Evolutionary conservation across 108 stramenopile genomes (phyloP).

Genomic region (Cyclotella atomus): DNA sequence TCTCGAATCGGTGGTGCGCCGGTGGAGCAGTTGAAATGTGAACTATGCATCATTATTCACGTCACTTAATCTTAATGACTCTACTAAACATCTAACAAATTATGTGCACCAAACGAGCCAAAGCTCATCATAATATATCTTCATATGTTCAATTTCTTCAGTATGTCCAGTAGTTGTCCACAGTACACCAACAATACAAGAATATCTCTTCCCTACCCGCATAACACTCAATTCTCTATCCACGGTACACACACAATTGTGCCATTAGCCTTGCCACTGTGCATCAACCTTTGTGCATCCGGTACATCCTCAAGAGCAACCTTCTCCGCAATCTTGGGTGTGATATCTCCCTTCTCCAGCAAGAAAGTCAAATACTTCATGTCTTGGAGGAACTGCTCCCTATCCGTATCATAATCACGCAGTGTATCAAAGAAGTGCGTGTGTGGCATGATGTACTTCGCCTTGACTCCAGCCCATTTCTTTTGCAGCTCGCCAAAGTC

Average conservation of each 20-base stretch:
- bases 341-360: conserved; percentile 55
- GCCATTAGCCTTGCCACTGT: conserved; percentile 57
- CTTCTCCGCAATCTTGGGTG: conserved; percentile 63
- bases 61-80: too few species aligned
- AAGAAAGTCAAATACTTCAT: conserved; percentile 61
- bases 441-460: conserved; percentile 56
- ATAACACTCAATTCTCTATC: conserved; percentile 37
- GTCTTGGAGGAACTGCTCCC: conserved; percentile 51
- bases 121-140: too few species aligned
- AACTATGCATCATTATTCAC: too few species aligned
- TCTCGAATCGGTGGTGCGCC: background rate
- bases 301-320: conserved; percentile 64
- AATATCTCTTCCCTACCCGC: background rate
- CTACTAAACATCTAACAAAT: too few species aligned
- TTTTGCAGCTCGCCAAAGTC: conserved; percentile 42
- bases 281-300: conserved; percentile 58
- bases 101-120: too few species aligned
- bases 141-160: background rate
- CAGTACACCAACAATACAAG: background rate
- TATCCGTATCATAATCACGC: conserved; percentile 46
- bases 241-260: conserved; percentile 75
- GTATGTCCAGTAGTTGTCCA: background rate
- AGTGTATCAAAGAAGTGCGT: conserved; percentile 53
- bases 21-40: background rate
- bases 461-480: conserved; percentile 52